phyloP scores from a whole-genome alignment of 352 stramenopile species.

The Globisporangium viniferum region DNA sequence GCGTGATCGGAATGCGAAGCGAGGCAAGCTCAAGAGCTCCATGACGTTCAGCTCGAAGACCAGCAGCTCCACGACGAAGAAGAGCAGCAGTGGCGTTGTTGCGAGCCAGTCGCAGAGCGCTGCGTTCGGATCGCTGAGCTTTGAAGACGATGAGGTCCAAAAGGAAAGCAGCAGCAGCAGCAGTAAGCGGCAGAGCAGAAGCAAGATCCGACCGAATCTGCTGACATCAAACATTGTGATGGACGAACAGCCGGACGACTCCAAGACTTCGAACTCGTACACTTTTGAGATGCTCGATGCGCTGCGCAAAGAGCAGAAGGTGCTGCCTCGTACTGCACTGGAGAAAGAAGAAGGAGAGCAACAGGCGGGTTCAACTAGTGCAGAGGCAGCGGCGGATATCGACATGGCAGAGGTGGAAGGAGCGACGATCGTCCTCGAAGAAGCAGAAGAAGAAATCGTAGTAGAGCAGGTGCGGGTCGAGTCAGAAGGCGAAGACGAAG shows the following conservation, averaged over 20 bases:
- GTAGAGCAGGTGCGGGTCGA: not conserved
- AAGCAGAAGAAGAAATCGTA: constrained; percentile 19
- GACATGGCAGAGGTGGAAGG: constrained; percentile 34
- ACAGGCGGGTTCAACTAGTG: not conserved
- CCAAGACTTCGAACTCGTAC: constrained; percentile 30
- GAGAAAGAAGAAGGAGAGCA: constrained; percentile 4
- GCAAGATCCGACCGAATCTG: constrained; percentile 68
- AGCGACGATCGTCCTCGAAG: constrained; percentile 17
- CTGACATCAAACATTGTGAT: constrained; percentile 20
- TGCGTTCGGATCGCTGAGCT: constrained; percentile 34
- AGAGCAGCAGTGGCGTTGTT: constrained; percentile 11
- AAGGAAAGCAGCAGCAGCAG: not conserved
- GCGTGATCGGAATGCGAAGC: constrained; percentile 1
- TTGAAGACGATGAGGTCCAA: constrained; percentile 33
- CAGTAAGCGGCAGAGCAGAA: constrained; percentile 22
- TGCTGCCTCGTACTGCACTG: constrained; percentile 27
- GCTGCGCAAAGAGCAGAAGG: constrained; percentile 65
- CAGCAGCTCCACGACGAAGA: constrained; percentile 29
- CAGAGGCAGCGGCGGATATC: constrained; percentile 4
- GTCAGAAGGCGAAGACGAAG: constrained; percentile 32
- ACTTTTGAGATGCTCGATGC: constrained; percentile 56
- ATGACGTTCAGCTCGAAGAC: constrained; percentile 4
- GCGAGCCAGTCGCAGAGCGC: not conserved
- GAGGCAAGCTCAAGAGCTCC: constrained; percentile 1
- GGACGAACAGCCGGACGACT: constrained; percentile 20